Evolutionary conservation across 1,284 basidiomycete species (phyloP).

Genomic region (Boletus smithii): DNA sequence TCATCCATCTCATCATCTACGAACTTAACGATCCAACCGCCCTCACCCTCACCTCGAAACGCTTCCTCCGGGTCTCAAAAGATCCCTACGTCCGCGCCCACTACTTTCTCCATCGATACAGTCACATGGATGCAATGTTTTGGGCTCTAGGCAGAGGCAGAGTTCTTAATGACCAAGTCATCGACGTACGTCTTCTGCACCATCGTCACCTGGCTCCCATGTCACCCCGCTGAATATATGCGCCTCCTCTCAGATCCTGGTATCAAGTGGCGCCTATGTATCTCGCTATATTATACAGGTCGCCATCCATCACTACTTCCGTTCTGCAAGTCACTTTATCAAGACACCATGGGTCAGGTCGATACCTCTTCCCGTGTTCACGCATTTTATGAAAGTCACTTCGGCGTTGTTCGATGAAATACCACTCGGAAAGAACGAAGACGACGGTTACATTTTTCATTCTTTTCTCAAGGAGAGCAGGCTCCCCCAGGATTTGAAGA

Average conservation of each 20-base stretch:
- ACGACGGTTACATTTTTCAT: slow-evolving; percentile 64
- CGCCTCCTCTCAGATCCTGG: slow-evolving; percentile 50
- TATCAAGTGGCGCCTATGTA: slow-evolving; percentile 68
- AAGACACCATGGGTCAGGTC: slow-evolving; percentile 68
- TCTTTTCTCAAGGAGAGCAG: slow-evolving; percentile 65
- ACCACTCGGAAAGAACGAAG: slow-evolving; percentile 64
- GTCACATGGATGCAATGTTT: slow-evolving; percentile 63
- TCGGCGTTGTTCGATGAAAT: slow-evolving; percentile 59
- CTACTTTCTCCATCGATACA: slow-evolving; percentile 72
- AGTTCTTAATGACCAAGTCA: slow-evolving; percentile 58
- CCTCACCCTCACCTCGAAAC: slow-evolving; percentile 54
- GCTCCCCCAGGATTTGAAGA: slow-evolving; percentile 50
- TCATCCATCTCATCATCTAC: slow-evolving; percentile 69
- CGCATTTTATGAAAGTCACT: slow-evolving; percentile 58
- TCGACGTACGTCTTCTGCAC: slow-evolving; percentile 53
- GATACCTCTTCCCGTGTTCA: slow-evolving; percentile 55
- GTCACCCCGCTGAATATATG: slow-evolving; percentile 22
- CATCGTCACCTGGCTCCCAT: neutral
- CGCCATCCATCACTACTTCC: slow-evolving; percentile 72
- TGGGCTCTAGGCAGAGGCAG: slow-evolving; percentile 66
- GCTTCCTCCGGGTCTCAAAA: slow-evolving; percentile 58
- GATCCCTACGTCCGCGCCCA: slow-evolving; percentile 71
- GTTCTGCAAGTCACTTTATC: slow-evolving; percentile 65
- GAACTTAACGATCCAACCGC: slow-evolving; percentile 61
- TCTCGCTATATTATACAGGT: slow-evolving; percentile 74